Conservation (phyloP, 1,284 basidiomycete species). For the Exobasidium cylindrosporum region DNA sequence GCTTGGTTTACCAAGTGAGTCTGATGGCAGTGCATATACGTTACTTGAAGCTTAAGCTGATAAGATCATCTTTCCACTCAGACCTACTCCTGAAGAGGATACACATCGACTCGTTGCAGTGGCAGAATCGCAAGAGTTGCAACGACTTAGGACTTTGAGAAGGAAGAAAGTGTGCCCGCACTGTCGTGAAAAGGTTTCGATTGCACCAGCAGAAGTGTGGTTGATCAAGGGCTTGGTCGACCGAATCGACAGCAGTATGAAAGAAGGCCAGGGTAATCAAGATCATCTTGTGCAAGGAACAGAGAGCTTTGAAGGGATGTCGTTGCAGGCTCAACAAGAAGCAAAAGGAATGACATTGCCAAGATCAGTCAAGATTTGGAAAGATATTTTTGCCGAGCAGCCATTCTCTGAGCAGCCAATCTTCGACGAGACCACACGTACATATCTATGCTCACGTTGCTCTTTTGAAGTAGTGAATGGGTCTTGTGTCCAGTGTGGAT, state of each 20-base stretch:
- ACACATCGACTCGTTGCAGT: too few species aligned
- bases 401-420: conserved; percentile 30
- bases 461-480: conserved; percentile 44
- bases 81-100: too few species aligned
- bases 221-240: conserved; percentile 41
- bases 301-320: background rate
- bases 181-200: conserved; percentile 40
- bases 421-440: conserved; percentile 42
- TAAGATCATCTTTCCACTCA: too few species aligned
- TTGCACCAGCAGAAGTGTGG: conserved; percentile 45
- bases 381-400: conserved; percentile 27
- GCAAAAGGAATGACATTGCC: conserved; percentile 30
- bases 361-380: conserved; percentile 29
- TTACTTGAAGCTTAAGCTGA: too few species aligned
- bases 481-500: conserved; percentile 39
- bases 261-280: conserved; percentile 14
- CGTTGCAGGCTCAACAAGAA: conserved; percentile 19
- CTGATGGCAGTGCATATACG: too few species aligned
- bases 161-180: conserved; percentile 49
- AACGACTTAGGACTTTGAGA: conserved; percentile 25
- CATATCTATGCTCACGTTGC: conserved; percentile 44
- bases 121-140: background rate
- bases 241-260: conserved; percentile 26
- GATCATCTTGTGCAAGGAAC: background rate
- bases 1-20: conserved; percentile 41